phyloP scores from a whole-genome alignment of 2,329 filamentous ascomycete species.

The Juglanconis sp. region DNA sequence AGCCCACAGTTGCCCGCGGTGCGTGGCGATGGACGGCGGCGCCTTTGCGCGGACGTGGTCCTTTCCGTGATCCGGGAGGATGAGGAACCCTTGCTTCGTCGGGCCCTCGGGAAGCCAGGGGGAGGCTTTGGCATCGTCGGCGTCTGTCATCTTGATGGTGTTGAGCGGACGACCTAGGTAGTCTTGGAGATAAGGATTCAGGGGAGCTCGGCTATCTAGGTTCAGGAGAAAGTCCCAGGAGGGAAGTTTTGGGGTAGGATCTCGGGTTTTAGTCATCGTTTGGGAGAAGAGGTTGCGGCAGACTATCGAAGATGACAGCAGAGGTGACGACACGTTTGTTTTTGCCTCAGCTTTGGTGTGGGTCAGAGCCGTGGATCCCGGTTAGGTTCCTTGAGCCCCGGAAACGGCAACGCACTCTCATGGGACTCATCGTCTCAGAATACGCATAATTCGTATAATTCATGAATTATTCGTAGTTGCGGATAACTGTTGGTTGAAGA shows the following conservation, averaged over 20 bases:
- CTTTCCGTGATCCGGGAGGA: slow-evolving; percentile 18
- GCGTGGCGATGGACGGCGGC: slow-evolving; percentile 31
- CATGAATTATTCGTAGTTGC: too few relatives aligned
- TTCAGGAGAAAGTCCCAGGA: not conserved
- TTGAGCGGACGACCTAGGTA: not conserved
- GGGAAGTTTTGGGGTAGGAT: not conserved
- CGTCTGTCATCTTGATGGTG: not conserved
- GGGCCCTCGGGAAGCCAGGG: slow-evolving; percentile 31
- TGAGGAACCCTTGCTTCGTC: slow-evolving; percentile 25
- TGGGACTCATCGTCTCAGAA: too few relatives aligned
- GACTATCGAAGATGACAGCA: not conserved
- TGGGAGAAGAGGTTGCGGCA: not conserved
- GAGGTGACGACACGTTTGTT: not conserved
- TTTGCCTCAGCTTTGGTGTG: not conserved
- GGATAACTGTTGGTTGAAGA: too few relatives aligned
- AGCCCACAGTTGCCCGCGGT: slow-evolving; percentile 35
- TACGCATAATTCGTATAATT: too few relatives aligned
- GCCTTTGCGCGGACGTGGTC: slow-evolving; percentile 28
- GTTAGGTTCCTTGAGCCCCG: too few relatives aligned
- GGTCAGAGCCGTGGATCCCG: too few relatives aligned
- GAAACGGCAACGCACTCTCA: too few relatives aligned
- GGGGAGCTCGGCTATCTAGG: not conserved
- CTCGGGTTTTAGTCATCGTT: not conserved
- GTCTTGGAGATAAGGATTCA: not conserved
- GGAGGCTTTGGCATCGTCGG: not conserved